Evolutionary conservation across 805 yeast genomes (phyloP).

Genomic region (Saccharomycopsis sp.): DNA sequence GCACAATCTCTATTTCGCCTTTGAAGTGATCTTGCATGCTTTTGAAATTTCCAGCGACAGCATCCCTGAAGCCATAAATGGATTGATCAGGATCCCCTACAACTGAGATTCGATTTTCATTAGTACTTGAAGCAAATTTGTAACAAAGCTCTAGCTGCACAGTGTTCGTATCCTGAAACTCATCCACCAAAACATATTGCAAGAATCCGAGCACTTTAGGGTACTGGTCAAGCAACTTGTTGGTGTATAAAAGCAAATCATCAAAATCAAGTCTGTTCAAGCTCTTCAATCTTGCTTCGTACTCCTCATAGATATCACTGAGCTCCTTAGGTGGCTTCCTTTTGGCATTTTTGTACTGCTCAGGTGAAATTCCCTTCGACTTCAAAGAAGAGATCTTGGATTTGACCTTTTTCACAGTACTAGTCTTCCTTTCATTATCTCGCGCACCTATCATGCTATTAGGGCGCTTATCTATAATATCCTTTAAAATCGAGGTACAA

Average conservation of each 20-base stretch:
- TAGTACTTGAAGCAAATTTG: conserved; percentile 36
- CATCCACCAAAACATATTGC: conserved; percentile 79
- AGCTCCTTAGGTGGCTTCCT: neutral
- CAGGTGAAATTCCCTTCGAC: conserved; percentile 34
- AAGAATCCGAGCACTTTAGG: conserved; percentile 41
- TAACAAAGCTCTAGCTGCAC: conserved; percentile 58
- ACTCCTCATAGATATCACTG: conserved; percentile 37
- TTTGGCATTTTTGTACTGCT: neutral
- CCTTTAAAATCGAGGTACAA: conserved; percentile 36
- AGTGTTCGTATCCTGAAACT: conserved; percentile 84
- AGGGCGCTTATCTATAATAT: conserved; percentile 16
- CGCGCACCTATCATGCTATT: too few species aligned
- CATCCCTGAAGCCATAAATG: conserved; percentile 82
- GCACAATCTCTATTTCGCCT: conserved; percentile 28
- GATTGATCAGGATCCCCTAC: conserved; percentile 98
- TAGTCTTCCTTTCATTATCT: too few species aligned
- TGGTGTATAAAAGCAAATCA: conserved; percentile 58
- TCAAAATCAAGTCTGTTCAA: conserved; percentile 64
- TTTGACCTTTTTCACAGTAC: conserved; percentile 29
- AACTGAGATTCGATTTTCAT: conserved; percentile 56
- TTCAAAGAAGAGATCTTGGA: conserved; percentile 44
- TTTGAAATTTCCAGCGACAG: conserved; percentile 57
- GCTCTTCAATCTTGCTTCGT: conserved; percentile 39
- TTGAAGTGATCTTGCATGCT: conserved; percentile 35
- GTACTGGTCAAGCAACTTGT: conserved; percentile 35